Percentiles rank a stretch among this genome's conserved stretches.
Conservation (phyloP, 805 yeast genomes). For the Cyberlindnera sargentensis region DNA sequence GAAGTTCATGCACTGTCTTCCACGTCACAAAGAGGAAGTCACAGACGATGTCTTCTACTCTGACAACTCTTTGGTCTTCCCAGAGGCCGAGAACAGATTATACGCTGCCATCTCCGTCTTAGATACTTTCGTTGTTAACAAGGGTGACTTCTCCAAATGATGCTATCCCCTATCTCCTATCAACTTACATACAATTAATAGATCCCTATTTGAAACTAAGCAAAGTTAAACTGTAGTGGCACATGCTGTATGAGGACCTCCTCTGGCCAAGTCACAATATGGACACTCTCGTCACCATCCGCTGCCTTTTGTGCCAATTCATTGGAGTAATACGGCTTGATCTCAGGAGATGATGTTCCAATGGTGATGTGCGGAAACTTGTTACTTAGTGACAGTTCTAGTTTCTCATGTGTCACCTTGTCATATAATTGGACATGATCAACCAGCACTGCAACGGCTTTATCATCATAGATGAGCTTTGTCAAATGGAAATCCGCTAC, state of each 20-base stretch:
- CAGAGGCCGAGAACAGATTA: constrained; percentile 92
- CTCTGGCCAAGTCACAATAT: constrained; percentile 8
- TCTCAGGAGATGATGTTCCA: constrained; percentile 43
- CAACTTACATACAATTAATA: not conserved
- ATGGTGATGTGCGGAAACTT: constrained; percentile 63
- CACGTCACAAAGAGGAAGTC: constrained; percentile 93
- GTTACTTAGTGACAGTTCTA: constrained; percentile 31
- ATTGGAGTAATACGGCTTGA: constrained; percentile 51
- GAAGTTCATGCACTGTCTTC: constrained; percentile 97
- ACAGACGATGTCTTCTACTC: constrained; percentile 88
- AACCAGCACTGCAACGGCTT: constrained; percentile 49
- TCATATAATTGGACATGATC: constrained; percentile 17
- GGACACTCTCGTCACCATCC: constrained; percentile 4
- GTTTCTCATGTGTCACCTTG: not conserved
- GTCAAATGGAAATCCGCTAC: constrained; percentile 35
- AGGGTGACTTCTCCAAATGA: constrained; percentile 46
- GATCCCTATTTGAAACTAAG: not conserved
- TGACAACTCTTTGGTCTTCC: constrained; percentile 77
- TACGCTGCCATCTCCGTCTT: constrained; percentile 95
- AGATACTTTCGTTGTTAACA: constrained; percentile 82
- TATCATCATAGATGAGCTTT: constrained; percentile 42
- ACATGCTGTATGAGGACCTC: constrained; percentile 1
- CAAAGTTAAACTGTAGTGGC: constrained; percentile 14
- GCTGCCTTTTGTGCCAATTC: constrained; percentile 22
- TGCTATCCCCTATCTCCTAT: not conserved